Conservation (phyloP, 2,329 filamentous ascomycete genomes). For the Ophiostoma angusticollis region DNA sequence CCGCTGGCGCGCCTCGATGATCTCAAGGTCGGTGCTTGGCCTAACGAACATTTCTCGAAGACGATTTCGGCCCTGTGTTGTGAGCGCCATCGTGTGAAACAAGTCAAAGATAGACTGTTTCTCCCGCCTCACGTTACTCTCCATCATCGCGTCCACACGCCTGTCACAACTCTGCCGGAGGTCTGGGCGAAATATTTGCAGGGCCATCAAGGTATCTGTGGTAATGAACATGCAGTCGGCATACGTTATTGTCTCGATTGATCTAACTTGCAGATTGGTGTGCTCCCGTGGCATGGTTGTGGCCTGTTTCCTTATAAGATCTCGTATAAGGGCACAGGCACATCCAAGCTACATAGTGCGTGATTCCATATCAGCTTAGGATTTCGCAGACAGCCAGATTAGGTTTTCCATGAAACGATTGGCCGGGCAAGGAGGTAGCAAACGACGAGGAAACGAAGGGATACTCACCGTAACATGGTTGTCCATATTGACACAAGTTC, state of each 20-base stretch:
- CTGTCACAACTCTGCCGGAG: slow-evolving; percentile 59
- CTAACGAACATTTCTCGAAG: slow-evolving; percentile 73
- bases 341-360: slow-evolving; percentile 68
- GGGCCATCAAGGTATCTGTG: slow-evolving; percentile 61
- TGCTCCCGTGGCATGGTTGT: not conserved
- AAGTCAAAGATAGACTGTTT: slow-evolving; percentile 73
- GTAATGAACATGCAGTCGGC: slow-evolving; percentile 61
- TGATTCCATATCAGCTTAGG: not conserved
- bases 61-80: slow-evolving; percentile 61
- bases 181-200: slow-evolving; percentile 82
- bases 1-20: slow-evolving; percentile 60
- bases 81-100: slow-evolving; percentile 61
- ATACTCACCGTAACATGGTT: slow-evolving; percentile 51
- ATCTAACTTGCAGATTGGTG: slow-evolving; percentile 44
- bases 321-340: slow-evolving; percentile 71
- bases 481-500: slow-evolving; percentile 60
- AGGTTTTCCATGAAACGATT: too few relatives aligned
- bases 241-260: slow-evolving; percentile 65
- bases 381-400: not conserved
- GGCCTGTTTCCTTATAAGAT: slow-evolving; percentile 53
- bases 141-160: slow-evolving; percentile 45
- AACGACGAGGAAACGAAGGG: not conserved
- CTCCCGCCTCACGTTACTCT: slow-evolving; percentile 53
- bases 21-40: slow-evolving; percentile 53
- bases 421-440: too few relatives aligned